Base-by-base conservation (phyloP, 805 yeast species). In the Cyberlindnera saturnus region DNA sequence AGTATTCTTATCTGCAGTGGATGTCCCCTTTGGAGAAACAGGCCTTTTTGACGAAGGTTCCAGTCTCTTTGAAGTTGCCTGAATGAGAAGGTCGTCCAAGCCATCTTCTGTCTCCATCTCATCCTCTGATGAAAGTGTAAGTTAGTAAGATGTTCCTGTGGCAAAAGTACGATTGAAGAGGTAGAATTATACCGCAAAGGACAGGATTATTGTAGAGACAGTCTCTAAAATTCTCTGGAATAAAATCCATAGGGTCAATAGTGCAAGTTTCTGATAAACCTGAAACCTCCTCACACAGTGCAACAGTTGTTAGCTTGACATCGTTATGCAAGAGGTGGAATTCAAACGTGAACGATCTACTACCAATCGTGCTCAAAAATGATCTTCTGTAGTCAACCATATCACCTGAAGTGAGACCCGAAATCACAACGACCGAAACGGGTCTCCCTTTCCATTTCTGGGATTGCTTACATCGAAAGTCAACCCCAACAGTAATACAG, bases 361-460 rank as follows among this genome's bases (percentile, higher is more conserved):
- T 51, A 2, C 49, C 48, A 13, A 53, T 56, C 33, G 58, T 67
- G 31, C 47, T 42, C 5, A 61, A 29, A 4, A 48, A 56, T 1
- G 73, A 54, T 46, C 73, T 65, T 43, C 78, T 61, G 43, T 72
- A 75, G 45, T 73, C 79, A 7, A 74, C 41, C 11, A 77, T 47
- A 4, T 38, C 50, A 0, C 76, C 77, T 6, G 53, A 49, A 4
- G 55, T 46, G 30, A 56, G 55, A 2, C 57, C 59, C 11, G 63
- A 44, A 8, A 63, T 50, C 1, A 72, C 52, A 34, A 61, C 64
- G 0, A 64, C 44, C 1, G 65, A 61, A 3, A 70, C 40, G 4
- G 53, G 36, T 34, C 61, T 57, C 11, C 63, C 64, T 41, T 62
- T 63, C 73, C 73, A 68, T 8, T 36, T 45, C 17, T 29, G 18